phyloP scores from a whole-genome alignment of 148 eudicot species.

The Dysphania ambrosioides region DNA sequence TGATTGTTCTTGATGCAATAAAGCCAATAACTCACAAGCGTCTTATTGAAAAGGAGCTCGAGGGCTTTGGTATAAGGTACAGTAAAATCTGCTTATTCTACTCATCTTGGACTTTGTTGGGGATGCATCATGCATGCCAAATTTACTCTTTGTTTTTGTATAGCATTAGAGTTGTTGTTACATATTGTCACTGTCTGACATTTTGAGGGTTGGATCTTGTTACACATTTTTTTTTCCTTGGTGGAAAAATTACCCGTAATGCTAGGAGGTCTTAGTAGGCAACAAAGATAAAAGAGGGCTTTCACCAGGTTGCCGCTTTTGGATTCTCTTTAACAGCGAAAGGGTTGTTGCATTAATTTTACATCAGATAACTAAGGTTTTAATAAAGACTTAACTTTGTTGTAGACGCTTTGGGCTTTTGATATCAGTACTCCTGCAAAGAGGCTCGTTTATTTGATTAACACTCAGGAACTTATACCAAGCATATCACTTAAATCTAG shows the following conservation, averaged over 20 bases:
- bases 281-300: too few species aligned
- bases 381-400: too few species aligned
- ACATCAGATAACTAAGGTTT: too few species aligned
- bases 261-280: background rate
- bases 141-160: background rate
- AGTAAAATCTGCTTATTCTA: background rate
- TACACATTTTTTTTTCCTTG: too few species aligned
- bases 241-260: background rate
- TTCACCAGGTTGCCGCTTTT: too few species aligned
- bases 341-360: too few species aligned
- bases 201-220: background rate
- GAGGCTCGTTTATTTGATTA: too few species aligned
- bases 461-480: too few species aligned
- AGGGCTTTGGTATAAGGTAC: constrained; percentile 99
- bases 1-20: constrained; percentile 97
- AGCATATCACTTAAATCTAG: too few species aligned
- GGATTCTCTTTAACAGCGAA: too few species aligned
- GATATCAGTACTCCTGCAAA: too few species aligned
- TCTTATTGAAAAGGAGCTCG: constrained; percentile 96
- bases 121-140: background rate
- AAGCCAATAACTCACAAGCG: constrained; percentile 99
- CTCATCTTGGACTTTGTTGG: background rate
- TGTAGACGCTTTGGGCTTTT: too few species aligned
- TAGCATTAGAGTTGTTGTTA: background rate
- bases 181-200: background rate